Percentiles rank a stretch among this genome's conserved stretches.
Conservation (phyloP, 192 early-diverging fungal species). For the Thoreauomyces humboldtii region DNA sequence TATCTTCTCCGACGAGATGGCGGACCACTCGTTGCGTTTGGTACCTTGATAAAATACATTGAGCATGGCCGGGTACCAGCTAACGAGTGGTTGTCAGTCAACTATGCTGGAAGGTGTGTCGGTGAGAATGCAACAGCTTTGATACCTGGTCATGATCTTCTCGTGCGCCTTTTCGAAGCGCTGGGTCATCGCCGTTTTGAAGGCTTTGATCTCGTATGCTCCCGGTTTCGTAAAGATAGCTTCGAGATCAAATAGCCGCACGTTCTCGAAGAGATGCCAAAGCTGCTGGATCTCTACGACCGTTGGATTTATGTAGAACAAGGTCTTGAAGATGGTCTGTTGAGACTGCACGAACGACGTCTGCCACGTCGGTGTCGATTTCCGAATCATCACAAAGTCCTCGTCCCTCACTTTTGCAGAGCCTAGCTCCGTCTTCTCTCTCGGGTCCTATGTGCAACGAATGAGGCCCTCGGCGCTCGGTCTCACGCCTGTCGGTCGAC, state of each 20-base stretch:
- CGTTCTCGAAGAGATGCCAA: constrained; percentile 43
- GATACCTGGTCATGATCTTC: constrained; percentile 56
- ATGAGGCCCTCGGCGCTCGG: too few relatives aligned
- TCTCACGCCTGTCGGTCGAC: too few relatives aligned
- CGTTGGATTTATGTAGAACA: constrained; percentile 49
- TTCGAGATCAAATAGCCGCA: constrained; percentile 52
- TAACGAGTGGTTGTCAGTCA: constrained; percentile 5
- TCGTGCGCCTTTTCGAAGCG: constrained; percentile 58
- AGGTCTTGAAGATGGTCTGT: constrained; percentile 29
- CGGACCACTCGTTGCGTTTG: constrained; percentile 56
- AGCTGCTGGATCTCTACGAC: constrained; percentile 51
- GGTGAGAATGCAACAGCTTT: not conserved
- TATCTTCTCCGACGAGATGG: constrained; percentile 50
- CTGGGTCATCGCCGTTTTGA: constrained; percentile 45
- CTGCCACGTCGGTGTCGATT: constrained; percentile 51
- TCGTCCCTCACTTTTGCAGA: constrained; percentile 13
- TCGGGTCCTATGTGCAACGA: constrained; percentile 36
- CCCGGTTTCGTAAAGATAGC: constrained; percentile 43
- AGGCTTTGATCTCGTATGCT: constrained; percentile 49
- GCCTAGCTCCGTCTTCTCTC: constrained; percentile 46
- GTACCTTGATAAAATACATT: constrained; percentile 61
- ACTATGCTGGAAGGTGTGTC: not conserved
- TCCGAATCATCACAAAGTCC: constrained; percentile 47
- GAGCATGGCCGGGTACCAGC: constrained; percentile 62
- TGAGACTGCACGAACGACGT: constrained; percentile 33